These are phyloP conservation scores for Termitomyces heimii DNA, from an alignment of 768 basidiomycete genomes.

Conservation along the genomic window DNA sequence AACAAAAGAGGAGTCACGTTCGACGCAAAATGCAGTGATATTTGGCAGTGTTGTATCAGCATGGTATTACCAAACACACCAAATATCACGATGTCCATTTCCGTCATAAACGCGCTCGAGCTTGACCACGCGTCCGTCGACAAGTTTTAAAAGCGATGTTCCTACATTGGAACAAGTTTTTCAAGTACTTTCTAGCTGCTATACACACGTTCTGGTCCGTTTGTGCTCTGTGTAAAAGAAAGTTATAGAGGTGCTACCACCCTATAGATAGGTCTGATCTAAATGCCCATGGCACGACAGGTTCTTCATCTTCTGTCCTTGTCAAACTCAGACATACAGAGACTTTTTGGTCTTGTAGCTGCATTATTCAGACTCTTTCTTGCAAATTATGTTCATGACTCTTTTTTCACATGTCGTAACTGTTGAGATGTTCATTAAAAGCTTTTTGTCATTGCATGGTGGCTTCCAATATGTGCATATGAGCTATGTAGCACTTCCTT, in stretches of 20 bases:
- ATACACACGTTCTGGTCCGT: background rate
- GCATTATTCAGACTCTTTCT: background rate
- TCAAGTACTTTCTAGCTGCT: background rate
- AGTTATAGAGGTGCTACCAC: background rate
- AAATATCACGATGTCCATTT: constrained; percentile 9
- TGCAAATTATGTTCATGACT: background rate
- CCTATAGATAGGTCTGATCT: background rate
- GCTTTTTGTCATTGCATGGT: background rate
- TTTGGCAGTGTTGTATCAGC: constrained; percentile 3
- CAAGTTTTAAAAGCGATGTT: background rate
- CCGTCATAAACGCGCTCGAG: constrained; percentile 5
- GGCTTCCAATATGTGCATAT: background rate
- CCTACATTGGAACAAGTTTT: background rate
- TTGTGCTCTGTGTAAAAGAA: background rate
- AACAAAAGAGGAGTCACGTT: background rate
- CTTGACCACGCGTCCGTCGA: constrained; percentile 1
- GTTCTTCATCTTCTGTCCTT: constrained; percentile 2
- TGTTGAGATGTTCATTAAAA: background rate
- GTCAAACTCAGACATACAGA: background rate
- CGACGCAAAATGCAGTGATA: background rate
- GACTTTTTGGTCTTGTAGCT: background rate
- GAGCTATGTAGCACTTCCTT: background rate
- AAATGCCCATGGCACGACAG: background rate
- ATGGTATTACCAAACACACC: constrained; percentile 1
- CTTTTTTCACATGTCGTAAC: background rate